A percentile compares a stretch with the other conserved stretches of the same genome.
These are phyloP conservation scores for Pterocarpus santalinus DNA, from an alignment of 306 rosid species.

Conservation along the genomic window DNA sequence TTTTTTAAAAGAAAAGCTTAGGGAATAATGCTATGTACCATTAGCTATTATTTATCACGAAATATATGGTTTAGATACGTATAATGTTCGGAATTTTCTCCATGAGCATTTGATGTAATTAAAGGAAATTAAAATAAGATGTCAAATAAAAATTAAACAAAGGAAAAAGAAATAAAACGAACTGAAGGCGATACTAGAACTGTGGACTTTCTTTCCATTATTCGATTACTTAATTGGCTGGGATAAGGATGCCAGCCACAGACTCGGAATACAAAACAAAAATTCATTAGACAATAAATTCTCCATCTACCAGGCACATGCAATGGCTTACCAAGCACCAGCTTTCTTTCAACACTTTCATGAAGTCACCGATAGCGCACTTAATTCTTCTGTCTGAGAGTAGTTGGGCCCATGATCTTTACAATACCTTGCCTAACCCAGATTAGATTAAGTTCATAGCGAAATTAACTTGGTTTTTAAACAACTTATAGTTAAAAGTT, in stretches of 20 bases:
- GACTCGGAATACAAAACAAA: conserved; percentile 23
- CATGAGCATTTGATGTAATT: too few species aligned
- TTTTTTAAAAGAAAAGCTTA: too few species aligned
- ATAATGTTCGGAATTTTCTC: too few species aligned
- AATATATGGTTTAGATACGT: too few species aligned
- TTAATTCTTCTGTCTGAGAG: conserved; percentile 3
- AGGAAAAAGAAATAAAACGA: too few species aligned
- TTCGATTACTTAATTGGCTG: conserved; percentile 7
- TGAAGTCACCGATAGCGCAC: conserved; percentile 20
- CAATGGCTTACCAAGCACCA: conserved; percentile 38
- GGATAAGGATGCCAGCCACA: conserved; percentile 43
- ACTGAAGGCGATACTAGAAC: neutral
- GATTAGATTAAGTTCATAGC: neutral
- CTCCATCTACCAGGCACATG: conserved; percentile 72
- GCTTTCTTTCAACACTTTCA: conserved; percentile 28
- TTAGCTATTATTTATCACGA: too few species aligned
- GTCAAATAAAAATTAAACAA: too few species aligned
- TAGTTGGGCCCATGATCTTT: conserved; percentile 37
- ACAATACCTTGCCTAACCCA: neutral
- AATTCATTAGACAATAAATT: conserved; percentile 53
- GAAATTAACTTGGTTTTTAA: neutral
- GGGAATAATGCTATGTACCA: too few species aligned
- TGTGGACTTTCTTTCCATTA: conserved; percentile 19
- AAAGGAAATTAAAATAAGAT: too few species aligned
- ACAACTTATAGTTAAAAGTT: neutral